Evolutionary conservation across 2,329 filamentous ascomycete genomes (phyloP).

Genomic region (Dactylellina cionopaga): DNA sequence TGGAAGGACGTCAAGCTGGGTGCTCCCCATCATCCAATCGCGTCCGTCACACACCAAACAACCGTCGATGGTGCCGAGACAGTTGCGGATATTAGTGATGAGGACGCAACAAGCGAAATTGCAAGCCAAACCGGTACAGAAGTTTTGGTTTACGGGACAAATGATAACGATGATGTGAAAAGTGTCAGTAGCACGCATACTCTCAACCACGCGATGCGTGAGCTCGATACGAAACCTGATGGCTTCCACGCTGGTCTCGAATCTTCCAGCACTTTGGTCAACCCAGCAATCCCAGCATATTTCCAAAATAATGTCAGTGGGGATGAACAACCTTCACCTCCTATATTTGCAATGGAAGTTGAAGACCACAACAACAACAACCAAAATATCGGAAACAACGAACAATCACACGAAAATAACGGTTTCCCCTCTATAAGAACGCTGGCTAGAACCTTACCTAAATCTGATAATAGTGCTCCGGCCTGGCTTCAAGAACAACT

Average conservation of each 20-base stretch:
- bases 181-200: constrained; percentile 42
- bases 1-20: constrained; percentile 43
- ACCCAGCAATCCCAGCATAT: background rate
- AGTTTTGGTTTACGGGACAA: background rate
- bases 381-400: background rate
- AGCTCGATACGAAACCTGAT: constrained; percentile 8
- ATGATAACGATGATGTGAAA: constrained; percentile 5
- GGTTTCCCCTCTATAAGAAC: background rate
- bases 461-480: constrained; percentile 6
- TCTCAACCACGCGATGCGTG: constrained; percentile 15
- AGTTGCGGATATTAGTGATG: background rate
- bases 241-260: background rate
- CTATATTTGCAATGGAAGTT: background rate
- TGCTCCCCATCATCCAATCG: constrained; percentile 24
- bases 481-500: constrained; percentile 20
- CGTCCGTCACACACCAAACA: constrained; percentile 40
- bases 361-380: background rate
- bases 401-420: background rate
- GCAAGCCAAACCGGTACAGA: constrained; percentile 18
- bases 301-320: no score
- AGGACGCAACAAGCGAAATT: constrained; percentile 35
- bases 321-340: no score
- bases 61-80: background rate
- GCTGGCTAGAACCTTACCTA: background rate
- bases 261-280: background rate